These are phyloP conservation scores for Fraxinus cuspidata DNA, from an alignment of 257 asterid species.

Conservation along the genomic window DNA sequence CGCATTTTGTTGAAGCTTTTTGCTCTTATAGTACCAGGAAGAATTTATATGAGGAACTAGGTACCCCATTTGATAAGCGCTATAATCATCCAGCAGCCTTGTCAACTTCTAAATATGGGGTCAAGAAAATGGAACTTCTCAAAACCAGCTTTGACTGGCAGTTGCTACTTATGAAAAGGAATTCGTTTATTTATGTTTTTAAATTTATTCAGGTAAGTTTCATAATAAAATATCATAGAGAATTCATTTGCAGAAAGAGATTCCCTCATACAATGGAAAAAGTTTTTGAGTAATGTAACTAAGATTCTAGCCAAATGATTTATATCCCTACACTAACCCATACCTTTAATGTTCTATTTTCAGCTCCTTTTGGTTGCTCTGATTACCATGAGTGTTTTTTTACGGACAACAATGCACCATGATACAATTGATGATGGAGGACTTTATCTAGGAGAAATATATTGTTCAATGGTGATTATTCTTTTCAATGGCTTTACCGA, in stretches of 20 bases:
- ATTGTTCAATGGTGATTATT: slow-evolving; percentile 83
- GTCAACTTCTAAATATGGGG: slow-evolving; percentile 76
- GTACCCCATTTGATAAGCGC: slow-evolving; percentile 71
- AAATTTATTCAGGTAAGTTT: slow-evolving; percentile 85
- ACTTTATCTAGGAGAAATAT: slow-evolving; percentile 77
- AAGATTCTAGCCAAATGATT: neutral
- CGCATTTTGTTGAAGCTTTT: slow-evolving; percentile 76
- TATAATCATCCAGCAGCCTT: slow-evolving; percentile 91
- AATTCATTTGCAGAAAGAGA: slow-evolving; percentile 16
- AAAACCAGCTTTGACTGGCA: slow-evolving; percentile 78
- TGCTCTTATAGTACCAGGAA: slow-evolving; percentile 58
- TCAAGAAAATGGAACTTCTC: slow-evolving; percentile 67
- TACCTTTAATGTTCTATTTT: slow-evolving; percentile 26
- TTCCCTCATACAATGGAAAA: slow-evolving; percentile 4
- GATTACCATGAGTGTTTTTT: slow-evolving; percentile 92
- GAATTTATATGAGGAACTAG: slow-evolving; percentile 59
- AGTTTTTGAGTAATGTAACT: slow-evolving; percentile 18
- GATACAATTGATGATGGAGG: slow-evolving; percentile 89
- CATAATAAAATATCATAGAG: slow-evolving; percentile 12
- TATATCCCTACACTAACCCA: slow-evolving; percentile 24
- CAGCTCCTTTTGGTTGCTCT: slow-evolving; percentile 88
- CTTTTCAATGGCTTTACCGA: slow-evolving; percentile 95
- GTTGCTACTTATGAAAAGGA: slow-evolving; percentile 85
- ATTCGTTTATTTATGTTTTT: slow-evolving; percentile 76
- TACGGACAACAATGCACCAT: slow-evolving; percentile 82